These are phyloP conservation scores for Mimosa pudica DNA, from an alignment of 306 rosid species.

Conservation along the genomic window DNA sequence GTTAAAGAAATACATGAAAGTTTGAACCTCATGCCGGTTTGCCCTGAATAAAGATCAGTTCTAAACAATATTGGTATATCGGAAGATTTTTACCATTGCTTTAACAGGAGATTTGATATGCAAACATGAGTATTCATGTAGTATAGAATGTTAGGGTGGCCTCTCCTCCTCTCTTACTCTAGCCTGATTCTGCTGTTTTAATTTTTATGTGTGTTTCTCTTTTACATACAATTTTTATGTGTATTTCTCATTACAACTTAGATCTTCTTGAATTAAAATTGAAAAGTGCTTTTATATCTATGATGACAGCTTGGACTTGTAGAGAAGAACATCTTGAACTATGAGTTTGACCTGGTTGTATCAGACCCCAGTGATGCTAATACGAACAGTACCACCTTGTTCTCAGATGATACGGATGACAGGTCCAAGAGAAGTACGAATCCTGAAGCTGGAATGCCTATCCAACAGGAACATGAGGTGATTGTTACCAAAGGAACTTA, in stretches of 20 bases:
- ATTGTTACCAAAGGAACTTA: slow-evolving; percentile 23
- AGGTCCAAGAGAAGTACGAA: slow-evolving; percentile 54
- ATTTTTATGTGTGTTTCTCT: slow-evolving; percentile 17
- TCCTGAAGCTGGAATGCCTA: slow-evolving; percentile 61
- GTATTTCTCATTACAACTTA: background rate
- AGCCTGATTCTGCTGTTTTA: slow-evolving; percentile 22
- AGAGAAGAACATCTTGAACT: slow-evolving; percentile 81
- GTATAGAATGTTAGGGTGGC: slow-evolving; percentile 27
- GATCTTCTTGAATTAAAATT: slow-evolving; percentile 26
- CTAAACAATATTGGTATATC: background rate
- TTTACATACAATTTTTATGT: background rate
- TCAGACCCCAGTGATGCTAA: slow-evolving; percentile 95
- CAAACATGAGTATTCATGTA: slow-evolving; percentile 5
- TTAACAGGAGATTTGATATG: slow-evolving; percentile 23
- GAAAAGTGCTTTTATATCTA: slow-evolving; percentile 29
- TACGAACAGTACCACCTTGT: slow-evolving; percentile 87
- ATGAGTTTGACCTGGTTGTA: slow-evolving; percentile 72
- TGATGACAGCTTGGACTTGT: slow-evolving; percentile 91
- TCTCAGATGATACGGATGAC: slow-evolving; percentile 96
- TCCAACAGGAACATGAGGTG: slow-evolving; percentile 73
- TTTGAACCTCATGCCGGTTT: slow-evolving; percentile 2
- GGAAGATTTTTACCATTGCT: background rate
- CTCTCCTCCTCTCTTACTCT: slow-evolving; percentile 14
- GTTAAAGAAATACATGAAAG: background rate
- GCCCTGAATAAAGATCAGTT: slow-evolving; percentile 11